Evolutionary conservation across 768 basidiomycete genomes (phyloP).

Genomic region (Cystofilobasidium macerans): DNA sequence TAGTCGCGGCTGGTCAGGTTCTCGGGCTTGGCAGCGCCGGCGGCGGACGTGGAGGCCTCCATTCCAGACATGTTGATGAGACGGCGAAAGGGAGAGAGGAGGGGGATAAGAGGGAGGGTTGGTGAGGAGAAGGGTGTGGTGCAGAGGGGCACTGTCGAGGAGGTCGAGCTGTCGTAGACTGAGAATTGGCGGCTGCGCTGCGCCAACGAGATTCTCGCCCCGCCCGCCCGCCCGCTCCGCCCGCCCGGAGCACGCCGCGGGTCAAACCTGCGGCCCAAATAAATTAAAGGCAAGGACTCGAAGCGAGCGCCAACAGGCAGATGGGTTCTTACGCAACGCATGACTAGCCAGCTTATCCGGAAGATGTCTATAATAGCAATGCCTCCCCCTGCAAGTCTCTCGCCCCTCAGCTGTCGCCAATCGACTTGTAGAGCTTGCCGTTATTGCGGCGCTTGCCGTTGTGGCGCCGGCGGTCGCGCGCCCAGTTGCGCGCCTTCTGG

Average conservation of each 20-base stretch:
- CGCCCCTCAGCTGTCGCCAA: slow-evolving; percentile 34
- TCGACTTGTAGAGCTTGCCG: slow-evolving; percentile 72
- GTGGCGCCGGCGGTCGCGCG: slow-evolving; percentile 29
- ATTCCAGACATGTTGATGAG: neutral
- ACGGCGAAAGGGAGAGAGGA: slow-evolving; percentile 1
- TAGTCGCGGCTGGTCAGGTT: slow-evolving; percentile 25
- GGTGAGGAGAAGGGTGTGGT: neutral
- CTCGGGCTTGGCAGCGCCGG: neutral
- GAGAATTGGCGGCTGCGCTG: no score
- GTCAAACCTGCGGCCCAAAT: no score
- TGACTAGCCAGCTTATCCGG: no score
- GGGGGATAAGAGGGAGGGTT: neutral
- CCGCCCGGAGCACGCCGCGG: no score
- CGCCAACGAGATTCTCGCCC: no score
- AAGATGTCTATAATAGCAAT: no score
- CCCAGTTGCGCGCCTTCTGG: slow-evolving; percentile 41
- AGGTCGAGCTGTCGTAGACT: no score
- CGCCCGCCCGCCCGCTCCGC: no score
- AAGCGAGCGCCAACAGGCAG: neutral
- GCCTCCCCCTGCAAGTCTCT: no score
- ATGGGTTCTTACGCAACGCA: no score
- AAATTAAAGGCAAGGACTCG: no score
- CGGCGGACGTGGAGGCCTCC: slow-evolving; percentile 9
- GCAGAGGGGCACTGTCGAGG: neutral
- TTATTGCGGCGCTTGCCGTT: slow-evolving; percentile 43